Evolutionary conservation across 345 rosid genomes (phyloP).

Genomic region (Syzygium oleosum): DNA sequence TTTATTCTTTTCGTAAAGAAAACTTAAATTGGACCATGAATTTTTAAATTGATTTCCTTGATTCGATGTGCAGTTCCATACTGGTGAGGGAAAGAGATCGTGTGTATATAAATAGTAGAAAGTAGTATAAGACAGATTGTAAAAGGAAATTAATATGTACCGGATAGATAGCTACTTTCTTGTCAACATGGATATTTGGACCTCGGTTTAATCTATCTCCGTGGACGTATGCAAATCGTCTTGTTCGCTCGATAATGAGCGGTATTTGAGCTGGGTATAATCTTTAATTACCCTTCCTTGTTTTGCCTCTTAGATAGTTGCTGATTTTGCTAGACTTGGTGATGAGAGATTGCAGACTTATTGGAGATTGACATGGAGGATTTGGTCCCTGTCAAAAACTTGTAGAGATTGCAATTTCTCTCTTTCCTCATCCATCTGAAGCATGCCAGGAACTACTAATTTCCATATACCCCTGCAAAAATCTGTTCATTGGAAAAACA

Average conservation of each 20-base stretch:
- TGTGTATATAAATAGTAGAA: background rate
- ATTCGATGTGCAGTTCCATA: background rate
- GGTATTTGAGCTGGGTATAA: background rate
- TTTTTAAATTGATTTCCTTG: background rate
- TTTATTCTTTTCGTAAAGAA: background rate
- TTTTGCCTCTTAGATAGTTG: background rate
- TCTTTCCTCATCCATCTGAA: background rate
- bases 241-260: background rate
- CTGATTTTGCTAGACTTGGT: background rate
- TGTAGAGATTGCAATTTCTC: background rate
- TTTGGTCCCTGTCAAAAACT: background rate
- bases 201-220: background rate
- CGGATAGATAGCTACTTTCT: background rate
- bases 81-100: background rate
- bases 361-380: background rate
- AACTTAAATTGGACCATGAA: background rate
- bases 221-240: background rate
- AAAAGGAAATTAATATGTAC: background rate
- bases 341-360: background rate
- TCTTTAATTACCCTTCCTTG: background rate
- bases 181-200: background rate
- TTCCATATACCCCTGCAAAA: background rate
- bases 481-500: background rate
- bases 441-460: background rate
- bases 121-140: background rate